Conservation (phyloP, 73 alveolate genomes). For the Paramecium pentaurelia region DNA sequence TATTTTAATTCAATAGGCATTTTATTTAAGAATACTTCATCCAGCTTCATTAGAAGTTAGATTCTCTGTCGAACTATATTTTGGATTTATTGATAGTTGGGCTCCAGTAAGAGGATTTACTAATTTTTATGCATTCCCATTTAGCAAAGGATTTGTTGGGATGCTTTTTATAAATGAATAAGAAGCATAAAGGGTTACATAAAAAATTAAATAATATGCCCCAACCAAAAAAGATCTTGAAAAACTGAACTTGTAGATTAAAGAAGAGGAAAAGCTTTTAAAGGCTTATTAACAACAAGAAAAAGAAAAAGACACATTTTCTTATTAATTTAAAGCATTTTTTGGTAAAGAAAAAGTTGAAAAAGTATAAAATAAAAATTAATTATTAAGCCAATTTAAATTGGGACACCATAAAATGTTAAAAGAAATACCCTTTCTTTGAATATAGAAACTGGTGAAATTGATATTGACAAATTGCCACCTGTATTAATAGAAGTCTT, state of each 20-base stretch:
- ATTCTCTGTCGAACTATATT: neutral
- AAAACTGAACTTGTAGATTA: neutral
- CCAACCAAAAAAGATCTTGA: conserved; percentile 17
- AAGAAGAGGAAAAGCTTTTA: neutral
- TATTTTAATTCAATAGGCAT: neutral
- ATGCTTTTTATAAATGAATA: neutral
- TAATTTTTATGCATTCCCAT: neutral
- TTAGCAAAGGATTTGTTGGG: neutral
- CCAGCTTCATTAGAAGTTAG: neutral
- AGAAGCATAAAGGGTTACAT: neutral
- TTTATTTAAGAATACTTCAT: neutral
- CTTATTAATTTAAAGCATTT: neutral
- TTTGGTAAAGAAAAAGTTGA: neutral
- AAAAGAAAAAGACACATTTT: neutral
- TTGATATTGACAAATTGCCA: neutral
- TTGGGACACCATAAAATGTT: neutral
- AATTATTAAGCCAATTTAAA: neutral
- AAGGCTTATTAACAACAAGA: neutral
- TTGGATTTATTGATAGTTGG: neutral
- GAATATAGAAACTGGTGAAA: conserved; percentile 43
- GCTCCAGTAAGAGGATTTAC: neutral
- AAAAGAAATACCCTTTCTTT: neutral
- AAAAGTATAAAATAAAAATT: neutral
- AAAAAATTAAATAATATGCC: neutral
- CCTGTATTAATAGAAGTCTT: conserved; percentile 7